Percentiles rank a stretch among this genome's conserved stretches.
phyloP scores from a whole-genome alignment of 805 yeast genomes.

The Yamadazyma philogaea region DNA sequence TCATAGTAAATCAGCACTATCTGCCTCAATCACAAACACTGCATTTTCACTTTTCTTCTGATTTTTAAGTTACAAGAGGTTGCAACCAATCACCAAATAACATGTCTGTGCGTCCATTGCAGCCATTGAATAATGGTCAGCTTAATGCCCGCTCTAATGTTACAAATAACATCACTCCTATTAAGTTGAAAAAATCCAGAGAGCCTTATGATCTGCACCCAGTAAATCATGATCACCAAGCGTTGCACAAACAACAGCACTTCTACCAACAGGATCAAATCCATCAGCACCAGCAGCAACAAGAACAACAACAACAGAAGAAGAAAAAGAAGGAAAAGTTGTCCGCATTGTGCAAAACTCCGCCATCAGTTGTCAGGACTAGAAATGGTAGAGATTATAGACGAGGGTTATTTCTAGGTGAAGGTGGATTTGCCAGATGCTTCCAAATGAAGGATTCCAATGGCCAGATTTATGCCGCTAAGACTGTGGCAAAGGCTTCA shows the following conservation, averaged over 20 bases:
- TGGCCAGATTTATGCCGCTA: constrained; percentile 90
- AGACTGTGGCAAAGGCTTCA: constrained; percentile 95
- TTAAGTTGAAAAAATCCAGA: constrained; percentile 19
- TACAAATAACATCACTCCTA: constrained; percentile 30
- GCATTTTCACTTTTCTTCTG: background rate
- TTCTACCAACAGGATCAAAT: constrained; percentile 11
- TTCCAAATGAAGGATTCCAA: constrained; percentile 91
- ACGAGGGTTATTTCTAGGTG: constrained; percentile 88
- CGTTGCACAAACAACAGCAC: constrained; percentile 14
- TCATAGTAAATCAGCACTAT: background rate
- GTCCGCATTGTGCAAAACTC: constrained; percentile 90
- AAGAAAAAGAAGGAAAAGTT: constrained; percentile 85
- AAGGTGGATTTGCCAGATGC: constrained; percentile 98
- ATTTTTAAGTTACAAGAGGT: background rate
- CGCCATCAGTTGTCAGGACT: constrained; percentile 89
- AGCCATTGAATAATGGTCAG: constrained; percentile 53
- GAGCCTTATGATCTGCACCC: constrained; percentile 12
- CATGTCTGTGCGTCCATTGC: constrained; percentile 45
- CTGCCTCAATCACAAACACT: constrained; percentile 1
- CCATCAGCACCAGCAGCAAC: constrained; percentile 11
- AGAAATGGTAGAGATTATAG: constrained; percentile 85
- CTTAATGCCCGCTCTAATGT: constrained; percentile 41
- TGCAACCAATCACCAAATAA: background rate
- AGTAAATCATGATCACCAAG: constrained; percentile 1
- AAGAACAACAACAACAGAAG: constrained; percentile 23